Evolutionary conservation across 2,329 filamentous ascomycete species (phyloP), one percentile per base, ranked within the genome.

Genomic region (Daldinia sp.): DNA sequence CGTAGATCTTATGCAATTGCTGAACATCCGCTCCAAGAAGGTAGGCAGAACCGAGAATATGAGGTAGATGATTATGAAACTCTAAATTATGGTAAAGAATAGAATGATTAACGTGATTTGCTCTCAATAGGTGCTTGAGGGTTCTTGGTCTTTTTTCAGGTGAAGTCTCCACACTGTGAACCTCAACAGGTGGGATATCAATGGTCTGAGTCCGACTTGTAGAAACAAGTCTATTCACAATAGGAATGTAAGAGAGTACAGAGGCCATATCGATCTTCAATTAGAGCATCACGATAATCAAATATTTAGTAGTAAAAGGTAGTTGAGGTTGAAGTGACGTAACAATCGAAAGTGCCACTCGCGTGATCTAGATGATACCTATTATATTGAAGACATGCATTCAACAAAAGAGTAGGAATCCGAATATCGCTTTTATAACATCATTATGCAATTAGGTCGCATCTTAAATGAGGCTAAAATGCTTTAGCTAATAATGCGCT

Each of bases 21-120:
- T 89, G 83, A 7, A 86, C 81, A 55, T 86, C 85, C 39, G 89
- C 94, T 21, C 94, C 94, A 8, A 98, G 83, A 13, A 97, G 82
- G 77, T 96, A 99, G 1, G 93, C 90, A 4, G 94, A 93, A 68
- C 88, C 88, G 10, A 99, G 85, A 53, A 93, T 85, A 78, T 97
- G 93, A 35, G 92, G 85, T 70, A 90, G 82, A 78, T 96, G 91
- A 73, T 98, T 98, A 79, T 95, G 87, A 71, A 89, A 95, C 64
- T 85, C 81, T 3, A 90, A 80, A 54, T 90, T 76, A 75, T 94
- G 87, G 76, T 91, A 95, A 56, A 97, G 79, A 68, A 98, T 89
- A 29, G 93, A 87, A 77, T 96, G 87, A 75, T 95, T 97, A 69
- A 90, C 89, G 79, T 99, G 95, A 76, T 98, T 98, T 53, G 94